Conservation (phyloP, 1,284 basidiomycete species). For the Leccinum griseonigrum region DNA sequence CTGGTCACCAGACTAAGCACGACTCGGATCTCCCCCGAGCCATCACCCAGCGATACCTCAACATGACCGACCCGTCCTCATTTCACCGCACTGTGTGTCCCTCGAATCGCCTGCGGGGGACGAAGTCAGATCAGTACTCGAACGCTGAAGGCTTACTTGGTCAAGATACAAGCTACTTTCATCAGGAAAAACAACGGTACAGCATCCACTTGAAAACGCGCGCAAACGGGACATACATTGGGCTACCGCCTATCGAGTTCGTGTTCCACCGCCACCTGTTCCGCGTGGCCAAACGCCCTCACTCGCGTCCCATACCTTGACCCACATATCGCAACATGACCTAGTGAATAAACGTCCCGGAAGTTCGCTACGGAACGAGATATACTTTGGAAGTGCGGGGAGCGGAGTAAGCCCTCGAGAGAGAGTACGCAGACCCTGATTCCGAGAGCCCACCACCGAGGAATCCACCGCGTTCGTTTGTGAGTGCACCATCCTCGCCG, state of each 20-base stretch:
- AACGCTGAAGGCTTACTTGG: no score
- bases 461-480: constrained; percentile 17
- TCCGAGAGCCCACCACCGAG: constrained; percentile 10
- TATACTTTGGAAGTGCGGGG: constrained; percentile 18
- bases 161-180: no score
- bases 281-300: constrained; percentile 22
- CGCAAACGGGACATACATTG: no score
- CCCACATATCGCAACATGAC: constrained; percentile 33
- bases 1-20: no score
- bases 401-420: constrained; percentile 26
- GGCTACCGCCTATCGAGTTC: no score
- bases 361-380: constrained; percentile 27
- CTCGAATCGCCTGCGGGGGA: constrained; percentile 56
- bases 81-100: constrained; percentile 76
- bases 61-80: constrained; percentile 60
- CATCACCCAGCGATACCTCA: constrained; percentile 75
- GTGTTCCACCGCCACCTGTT: constrained; percentile 6
- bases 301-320: constrained; percentile 25
- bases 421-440: constrained; percentile 23
- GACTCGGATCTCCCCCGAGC: constrained; percentile 61
- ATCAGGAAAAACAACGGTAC: no score
- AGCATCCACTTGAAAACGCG: no score
- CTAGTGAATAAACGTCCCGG: constrained; percentile 26
- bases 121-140: no score
- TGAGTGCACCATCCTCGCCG: constrained; percentile 9